A percentile compares a stretch with the other conserved stretches of the same genome.
Evolutionary conservation across 139 green algal genomes (phyloP).

Genomic region (Picochlorum sp.): DNA sequence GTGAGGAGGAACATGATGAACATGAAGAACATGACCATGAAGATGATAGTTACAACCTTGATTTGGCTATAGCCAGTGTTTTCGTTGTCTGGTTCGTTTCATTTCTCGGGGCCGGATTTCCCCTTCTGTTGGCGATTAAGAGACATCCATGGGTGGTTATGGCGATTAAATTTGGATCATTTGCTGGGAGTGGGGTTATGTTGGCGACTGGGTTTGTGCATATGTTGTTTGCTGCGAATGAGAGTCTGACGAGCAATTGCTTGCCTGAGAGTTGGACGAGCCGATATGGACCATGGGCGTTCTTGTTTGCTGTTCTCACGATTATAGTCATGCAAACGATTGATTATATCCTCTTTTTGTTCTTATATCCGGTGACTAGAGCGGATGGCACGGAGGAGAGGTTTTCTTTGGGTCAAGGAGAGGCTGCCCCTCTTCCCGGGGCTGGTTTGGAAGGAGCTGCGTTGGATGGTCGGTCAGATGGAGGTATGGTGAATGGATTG

Average conservation of each 20-base stretch:
- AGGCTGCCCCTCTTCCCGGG: neutral
- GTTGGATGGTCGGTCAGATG: neutral
- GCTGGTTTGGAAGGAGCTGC: neutral
- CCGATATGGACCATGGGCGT: slow-evolving; percentile 28
- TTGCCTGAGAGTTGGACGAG: slow-evolving; percentile 23
- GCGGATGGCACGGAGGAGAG: neutral
- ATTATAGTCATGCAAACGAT: slow-evolving; percentile 29
- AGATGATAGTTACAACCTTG: slow-evolving; percentile 3
- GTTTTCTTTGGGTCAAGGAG: neutral
- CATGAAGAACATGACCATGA: neutral
- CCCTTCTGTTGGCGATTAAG: neutral
- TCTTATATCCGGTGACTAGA: neutral
- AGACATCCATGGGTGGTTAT: slow-evolving; percentile 9
- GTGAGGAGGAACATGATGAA: neutral
- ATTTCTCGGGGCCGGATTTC: slow-evolving; percentile 3
- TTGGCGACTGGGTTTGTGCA: slow-evolving; percentile 47
- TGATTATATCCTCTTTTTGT: slow-evolving; percentile 12
- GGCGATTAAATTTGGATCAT: slow-evolving; percentile 9
- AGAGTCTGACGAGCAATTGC: slow-evolving; percentile 23
- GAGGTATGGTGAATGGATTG: neutral
- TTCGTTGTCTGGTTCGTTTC: neutral
- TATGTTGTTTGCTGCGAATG: slow-evolving; percentile 30
- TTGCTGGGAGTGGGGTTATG: slow-evolving; percentile 20
- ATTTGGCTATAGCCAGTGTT: slow-evolving; percentile 1
- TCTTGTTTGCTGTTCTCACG: slow-evolving; percentile 21